phyloP scores from a whole-genome alignment of 352 stramenopile species.

The Peronospora farinosa region DNA sequence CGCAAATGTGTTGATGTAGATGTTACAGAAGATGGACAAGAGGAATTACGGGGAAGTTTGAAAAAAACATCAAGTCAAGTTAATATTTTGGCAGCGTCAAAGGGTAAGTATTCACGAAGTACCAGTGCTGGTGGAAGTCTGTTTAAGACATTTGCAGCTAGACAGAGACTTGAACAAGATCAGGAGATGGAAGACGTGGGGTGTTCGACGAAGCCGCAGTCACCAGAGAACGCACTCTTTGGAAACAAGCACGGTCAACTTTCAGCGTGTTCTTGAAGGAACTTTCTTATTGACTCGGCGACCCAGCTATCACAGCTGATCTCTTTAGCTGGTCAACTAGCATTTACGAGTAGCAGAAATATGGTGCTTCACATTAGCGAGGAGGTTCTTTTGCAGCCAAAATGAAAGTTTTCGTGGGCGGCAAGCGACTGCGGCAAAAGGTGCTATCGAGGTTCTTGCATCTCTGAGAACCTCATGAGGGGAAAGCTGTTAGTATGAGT shows the following conservation, averaged over 20 bases:
- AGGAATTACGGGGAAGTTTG: constrained; percentile 28
- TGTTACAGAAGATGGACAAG: constrained; percentile 17
- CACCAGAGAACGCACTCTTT: constrained; percentile 26
- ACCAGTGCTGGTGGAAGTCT: constrained; percentile 21
- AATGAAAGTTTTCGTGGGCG: constrained; percentile 10
- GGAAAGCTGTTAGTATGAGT: constrained; percentile 16
- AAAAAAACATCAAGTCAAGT: constrained; percentile 70
- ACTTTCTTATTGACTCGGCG: not conserved
- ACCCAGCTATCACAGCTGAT: no score
- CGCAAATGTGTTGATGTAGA: constrained; percentile 68
- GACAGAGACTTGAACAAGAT: constrained; percentile 27
- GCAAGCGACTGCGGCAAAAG: constrained; percentile 11
- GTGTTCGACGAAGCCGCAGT: constrained; percentile 23
- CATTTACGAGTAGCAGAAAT: constrained; percentile 6
- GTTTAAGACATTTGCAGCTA: constrained; percentile 26
- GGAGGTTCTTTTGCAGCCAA: constrained; percentile 4
- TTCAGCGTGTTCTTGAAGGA: constrained; percentile 31
- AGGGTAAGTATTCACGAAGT: constrained; percentile 20
- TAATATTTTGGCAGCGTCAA: constrained; percentile 37
- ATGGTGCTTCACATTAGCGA: not conserved
- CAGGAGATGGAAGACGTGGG: constrained; percentile 46
- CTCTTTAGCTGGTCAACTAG: constrained; percentile 3
- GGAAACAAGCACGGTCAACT: constrained; percentile 27
- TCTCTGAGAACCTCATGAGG: constrained; percentile 19
- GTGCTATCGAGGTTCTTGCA: constrained; percentile 10